Percentiles rank a stretch among this genome's conserved stretches.
These are phyloP conservation scores for Botrytis hyacinthi DNA, from an alignment of 2,329 filamentous ascomycete genomes.

Conservation along the genomic window DNA sequence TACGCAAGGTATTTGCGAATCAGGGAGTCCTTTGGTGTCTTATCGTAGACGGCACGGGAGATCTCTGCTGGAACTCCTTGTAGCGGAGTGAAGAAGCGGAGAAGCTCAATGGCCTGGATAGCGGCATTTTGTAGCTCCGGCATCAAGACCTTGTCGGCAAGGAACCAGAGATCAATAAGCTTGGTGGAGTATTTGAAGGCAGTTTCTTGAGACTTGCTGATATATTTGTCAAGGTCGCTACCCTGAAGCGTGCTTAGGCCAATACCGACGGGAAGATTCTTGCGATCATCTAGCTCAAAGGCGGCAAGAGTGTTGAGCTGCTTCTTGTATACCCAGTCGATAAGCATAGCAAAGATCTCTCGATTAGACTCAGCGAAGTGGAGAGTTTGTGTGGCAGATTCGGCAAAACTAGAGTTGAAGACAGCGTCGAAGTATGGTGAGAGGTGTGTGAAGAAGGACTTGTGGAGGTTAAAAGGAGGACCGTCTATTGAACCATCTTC, in stretches of 20 bases:
- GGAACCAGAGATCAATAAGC: conserved; percentile 10
- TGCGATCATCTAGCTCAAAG: background rate
- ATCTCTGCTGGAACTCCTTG: background rate
- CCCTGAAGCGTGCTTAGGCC: background rate
- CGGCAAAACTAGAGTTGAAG: conserved; percentile 14
- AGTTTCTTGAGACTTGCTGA: background rate
- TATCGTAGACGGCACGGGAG: background rate
- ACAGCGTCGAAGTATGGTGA: conserved; percentile 19
- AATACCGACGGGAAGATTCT: background rate
- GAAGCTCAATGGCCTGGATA: background rate
- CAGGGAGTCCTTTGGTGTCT: background rate
- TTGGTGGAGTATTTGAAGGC: background rate
- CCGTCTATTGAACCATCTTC: background rate
- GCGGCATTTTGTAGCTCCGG: background rate
- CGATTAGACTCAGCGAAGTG: background rate
- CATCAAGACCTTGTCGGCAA: conserved; percentile 6
- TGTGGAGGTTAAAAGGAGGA: background rate
- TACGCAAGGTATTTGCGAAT: background rate
- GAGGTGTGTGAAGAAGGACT: conserved; percentile 2
- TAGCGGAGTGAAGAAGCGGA: background rate
- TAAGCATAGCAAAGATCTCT: background rate
- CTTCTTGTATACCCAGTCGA: background rate
- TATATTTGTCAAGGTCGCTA: background rate
- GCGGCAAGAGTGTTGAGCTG: background rate
- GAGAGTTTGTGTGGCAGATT: conserved; percentile 10